Evolutionary conservation across 2,329 filamentous ascomycete species (phyloP).

Genomic region (Parasarocladium wereldwijsianum): DNA sequence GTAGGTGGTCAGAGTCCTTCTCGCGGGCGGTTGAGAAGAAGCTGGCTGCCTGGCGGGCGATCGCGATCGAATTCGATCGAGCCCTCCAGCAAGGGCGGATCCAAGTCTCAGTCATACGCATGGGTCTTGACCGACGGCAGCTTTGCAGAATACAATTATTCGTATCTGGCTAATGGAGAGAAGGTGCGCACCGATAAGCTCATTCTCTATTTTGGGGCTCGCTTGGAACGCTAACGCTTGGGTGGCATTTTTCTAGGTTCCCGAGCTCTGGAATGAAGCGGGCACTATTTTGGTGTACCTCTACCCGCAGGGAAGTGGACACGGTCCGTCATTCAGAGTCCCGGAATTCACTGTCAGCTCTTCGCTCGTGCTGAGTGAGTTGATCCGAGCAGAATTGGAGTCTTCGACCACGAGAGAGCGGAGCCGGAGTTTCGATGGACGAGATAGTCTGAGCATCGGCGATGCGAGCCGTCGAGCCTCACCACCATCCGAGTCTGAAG

Average conservation of each 20-base stretch:
- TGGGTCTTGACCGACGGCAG: conserved; percentile 42
- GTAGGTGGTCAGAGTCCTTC: conserved; percentile 29
- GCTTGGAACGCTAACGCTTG: conserved; percentile 1
- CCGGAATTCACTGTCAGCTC: conserved; percentile 36
- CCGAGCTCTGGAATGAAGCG: conserved; percentile 50
- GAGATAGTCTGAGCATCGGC: conserved; percentile 30
- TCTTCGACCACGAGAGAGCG: conserved; percentile 16
- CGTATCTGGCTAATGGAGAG: conserved; percentile 36
- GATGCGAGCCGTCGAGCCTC: conserved; percentile 29
- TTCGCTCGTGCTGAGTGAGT: conserved; percentile 38
- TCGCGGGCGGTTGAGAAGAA: conserved; percentile 31
- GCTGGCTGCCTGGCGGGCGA: conserved; percentile 36
- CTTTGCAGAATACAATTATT: conserved; percentile 40
- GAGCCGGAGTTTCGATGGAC: conserved; percentile 28
- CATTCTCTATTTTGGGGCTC: neutral
- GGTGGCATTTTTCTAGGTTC: conserved; percentile 29
- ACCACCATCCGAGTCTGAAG: conserved; percentile 22
- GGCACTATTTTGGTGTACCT: conserved; percentile 44
- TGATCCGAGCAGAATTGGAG: conserved; percentile 31
- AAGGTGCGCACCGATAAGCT: too few relatives aligned
- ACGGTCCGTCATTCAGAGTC: conserved; percentile 46
- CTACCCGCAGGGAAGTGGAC: conserved; percentile 32
- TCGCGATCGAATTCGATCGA: conserved; percentile 35
- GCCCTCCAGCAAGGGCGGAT: conserved; percentile 7
- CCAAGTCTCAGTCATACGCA: conserved; percentile 17